phyloP scores from a whole-genome alignment of 257 asterid species.

The Oldenlandia corymbosa region DNA sequence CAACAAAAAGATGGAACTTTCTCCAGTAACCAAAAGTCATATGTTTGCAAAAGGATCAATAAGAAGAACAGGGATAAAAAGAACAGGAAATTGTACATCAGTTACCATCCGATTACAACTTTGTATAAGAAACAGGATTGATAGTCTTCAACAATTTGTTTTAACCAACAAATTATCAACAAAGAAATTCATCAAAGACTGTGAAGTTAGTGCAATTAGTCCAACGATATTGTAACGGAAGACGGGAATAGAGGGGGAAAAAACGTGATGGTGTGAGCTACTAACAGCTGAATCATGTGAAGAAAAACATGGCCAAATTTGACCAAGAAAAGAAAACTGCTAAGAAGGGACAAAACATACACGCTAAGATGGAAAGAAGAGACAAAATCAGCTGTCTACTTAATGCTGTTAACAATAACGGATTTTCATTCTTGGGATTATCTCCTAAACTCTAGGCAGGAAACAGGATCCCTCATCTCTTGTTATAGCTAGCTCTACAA shows the following conservation, averaged over 20 bases:
- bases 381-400: slow-evolving; percentile 21
- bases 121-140: not conserved
- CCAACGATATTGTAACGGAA: not conserved
- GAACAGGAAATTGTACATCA: not conserved
- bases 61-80: not conserved
- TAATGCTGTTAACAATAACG: slow-evolving; percentile 17
- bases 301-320: not conserved
- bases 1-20: slow-evolving; percentile 1
- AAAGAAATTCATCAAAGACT: not conserved
- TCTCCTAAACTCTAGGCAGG: slow-evolving; percentile 12
- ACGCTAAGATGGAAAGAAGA: slow-evolving; percentile 1
- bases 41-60: not conserved
- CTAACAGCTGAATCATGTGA: not conserved
- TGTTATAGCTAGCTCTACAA: too few relatives aligned
- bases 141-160: not conserved
- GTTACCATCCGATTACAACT: not conserved
- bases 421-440: slow-evolving; percentile 21
- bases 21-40: not conserved
- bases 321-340: not conserved
- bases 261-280: not conserved
- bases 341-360: slow-evolving; percentile 1
- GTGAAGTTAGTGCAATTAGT: not conserved
- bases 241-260: not conserved
- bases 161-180: not conserved
- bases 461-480: slow-evolving; percentile 4